A percentile compares a stretch with the other conserved stretches of the same genome.
These are phyloP conservation scores for Angophora floribunda DNA, from an alignment of 345 rosid genomes.

Conservation along the genomic window DNA sequence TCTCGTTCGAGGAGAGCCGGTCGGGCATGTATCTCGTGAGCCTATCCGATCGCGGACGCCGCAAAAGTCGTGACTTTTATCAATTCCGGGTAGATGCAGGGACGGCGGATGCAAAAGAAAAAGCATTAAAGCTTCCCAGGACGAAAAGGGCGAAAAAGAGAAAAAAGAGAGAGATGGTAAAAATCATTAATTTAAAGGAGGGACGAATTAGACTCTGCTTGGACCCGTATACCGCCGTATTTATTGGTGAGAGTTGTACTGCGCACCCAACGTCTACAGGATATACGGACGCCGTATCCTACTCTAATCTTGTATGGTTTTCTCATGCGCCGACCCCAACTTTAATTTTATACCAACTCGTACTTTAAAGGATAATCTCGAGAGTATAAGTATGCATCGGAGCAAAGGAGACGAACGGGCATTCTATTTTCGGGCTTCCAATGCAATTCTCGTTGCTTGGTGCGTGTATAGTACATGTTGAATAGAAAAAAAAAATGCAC, in stretches of 20 bases:
- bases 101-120: not conserved
- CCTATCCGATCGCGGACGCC: not conserved
- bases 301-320: not conserved
- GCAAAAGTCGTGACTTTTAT: not conserved
- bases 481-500: not conserved
- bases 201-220: not conserved
- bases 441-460: not conserved
- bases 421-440: rapidly evolving
- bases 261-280: not conserved
- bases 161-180: not conserved
- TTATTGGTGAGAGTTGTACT: not conserved
- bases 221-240: not conserved
- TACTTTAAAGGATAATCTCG: rapidly evolving
- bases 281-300: not conserved
- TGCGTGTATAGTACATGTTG: not conserved
- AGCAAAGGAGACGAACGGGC: not conserved
- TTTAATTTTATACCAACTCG: not conserved
- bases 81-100: not conserved
- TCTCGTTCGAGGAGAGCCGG: not conserved
- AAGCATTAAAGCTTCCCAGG: not conserved
- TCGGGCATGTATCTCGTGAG: not conserved
- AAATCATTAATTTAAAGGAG: not conserved
- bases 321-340: not conserved
- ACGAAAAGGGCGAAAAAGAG: not conserved
- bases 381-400: too few relatives aligned